Evolutionary conservation across 495 filamentous ascomycete species (phyloP), one percentile per base, ranked within the genome.

Genomic region (Aspergillus bertholletiae): DNA sequence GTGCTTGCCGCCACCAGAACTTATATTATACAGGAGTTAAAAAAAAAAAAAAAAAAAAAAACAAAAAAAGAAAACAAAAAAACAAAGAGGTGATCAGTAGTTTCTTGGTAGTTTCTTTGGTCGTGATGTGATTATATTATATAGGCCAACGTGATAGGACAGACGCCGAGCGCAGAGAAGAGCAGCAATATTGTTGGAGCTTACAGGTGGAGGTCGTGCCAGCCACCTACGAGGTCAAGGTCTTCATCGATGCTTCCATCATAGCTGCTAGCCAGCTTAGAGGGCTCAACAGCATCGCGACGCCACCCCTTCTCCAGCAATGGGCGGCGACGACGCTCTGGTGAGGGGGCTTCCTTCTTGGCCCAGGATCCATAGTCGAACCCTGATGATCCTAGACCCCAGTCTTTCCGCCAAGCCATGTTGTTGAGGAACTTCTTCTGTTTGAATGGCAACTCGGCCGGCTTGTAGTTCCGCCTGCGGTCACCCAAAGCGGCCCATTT

Each of bases 401-500:
- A 80, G 51, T 83, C 77, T 51, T 68, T 69, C 49, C 79, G 71
- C 72, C 77, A 76, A 40, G 45, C 68, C 60, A 71, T 71, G 52
- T 71, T 68, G 50, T 67, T 49, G 57, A 66, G 58, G 45, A 68
- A 67, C 51, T 78, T 77, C 60, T 68, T 73, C 45, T 49, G 71
- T 60, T 61, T 66, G 49, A 68, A 74, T 56, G 66, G 68, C 55
- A 66, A 63, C 54, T 72, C 70, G 4, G 73, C 72, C 37, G 74
- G 75, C 26, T 83, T 84, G 65, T 76, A 81, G 35, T 84, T 87
- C 59, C 89, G 84, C 35, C 90, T 77, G 61, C 87, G 85, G 54
- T 93, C 88, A 49, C 92, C 92, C 9, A 97, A 75, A 7, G 83
- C 86, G 2, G 88, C 80, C 92, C 92, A 97, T 67, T 93, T 96